A percentile compares a stretch with the other conserved stretches of the same genome.
These are phyloP conservation scores for Gaeumannomyces sp. DNA, from an alignment of 2,329 filamentous ascomycete species.

Conservation along the genomic window DNA sequence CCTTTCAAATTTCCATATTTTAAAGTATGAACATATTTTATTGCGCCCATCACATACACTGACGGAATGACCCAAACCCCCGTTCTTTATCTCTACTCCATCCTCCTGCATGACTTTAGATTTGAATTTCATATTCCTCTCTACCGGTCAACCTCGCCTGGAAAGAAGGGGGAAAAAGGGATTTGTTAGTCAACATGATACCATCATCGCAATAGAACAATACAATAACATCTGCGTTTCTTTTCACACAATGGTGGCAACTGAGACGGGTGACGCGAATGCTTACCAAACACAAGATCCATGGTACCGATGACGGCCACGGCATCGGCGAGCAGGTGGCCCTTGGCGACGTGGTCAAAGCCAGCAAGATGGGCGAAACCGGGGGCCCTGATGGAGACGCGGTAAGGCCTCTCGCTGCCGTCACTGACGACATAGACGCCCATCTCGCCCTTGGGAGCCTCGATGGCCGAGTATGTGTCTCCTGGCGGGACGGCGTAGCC, in stretches of 20 bases:
- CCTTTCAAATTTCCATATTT: not conserved
- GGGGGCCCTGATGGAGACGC: constrained; percentile 94
- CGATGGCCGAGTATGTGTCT: constrained; percentile 96
- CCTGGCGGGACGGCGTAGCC: constrained; percentile 95
- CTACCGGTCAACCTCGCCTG: constrained; percentile 56
- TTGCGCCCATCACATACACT: not conserved
- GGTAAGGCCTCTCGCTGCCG: constrained; percentile 91
- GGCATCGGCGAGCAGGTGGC: constrained; percentile 90
- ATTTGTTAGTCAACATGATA: not conserved
- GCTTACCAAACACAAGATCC: constrained; percentile 82
- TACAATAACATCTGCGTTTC: constrained; percentile 1
- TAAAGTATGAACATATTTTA: not conserved
- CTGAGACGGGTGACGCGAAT: not conserved
- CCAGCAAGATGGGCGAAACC: constrained; percentile 92
- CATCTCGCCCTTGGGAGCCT: constrained; percentile 99
- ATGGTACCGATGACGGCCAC: constrained; percentile 91
- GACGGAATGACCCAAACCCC: not conserved
- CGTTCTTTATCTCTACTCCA: not conserved
- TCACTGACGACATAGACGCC: constrained; percentile 95
- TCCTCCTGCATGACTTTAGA: not conserved
- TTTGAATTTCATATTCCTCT: constrained; percentile 11
- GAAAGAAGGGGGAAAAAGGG: not conserved
- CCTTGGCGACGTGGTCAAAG: constrained; percentile 89
- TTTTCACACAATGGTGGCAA: not conserved
- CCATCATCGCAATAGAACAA: constrained; percentile 26